Evolutionary conservation across 495 filamentous ascomycete genomes (phyloP).

Genomic region (Bombardia bombarda): DNA sequence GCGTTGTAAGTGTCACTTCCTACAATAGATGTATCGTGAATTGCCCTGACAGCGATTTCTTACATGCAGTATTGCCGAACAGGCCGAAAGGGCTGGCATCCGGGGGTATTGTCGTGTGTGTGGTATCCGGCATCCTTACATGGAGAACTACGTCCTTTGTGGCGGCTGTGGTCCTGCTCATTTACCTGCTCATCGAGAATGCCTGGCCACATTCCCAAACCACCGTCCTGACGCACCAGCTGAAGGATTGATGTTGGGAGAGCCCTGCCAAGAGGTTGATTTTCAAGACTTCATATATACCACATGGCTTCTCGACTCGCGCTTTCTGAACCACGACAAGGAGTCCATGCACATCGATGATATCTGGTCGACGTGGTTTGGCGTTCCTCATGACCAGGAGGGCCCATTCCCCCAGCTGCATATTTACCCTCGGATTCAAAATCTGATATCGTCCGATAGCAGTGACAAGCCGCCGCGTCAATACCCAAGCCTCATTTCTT

Average conservation of each 20-base stretch:
- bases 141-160: not conserved
- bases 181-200: slow-evolving; percentile 1
- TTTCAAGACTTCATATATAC: slow-evolving; percentile 4
- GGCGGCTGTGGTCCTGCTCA: not conserved
- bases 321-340: slow-evolving; percentile 1
- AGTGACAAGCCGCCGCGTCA: slow-evolving; percentile 4
- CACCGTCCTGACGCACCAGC: not conserved
- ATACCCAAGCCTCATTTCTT: slow-evolving; percentile 10
- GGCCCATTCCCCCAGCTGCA: slow-evolving; percentile 7
- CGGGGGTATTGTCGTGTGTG: slow-evolving; percentile 1
- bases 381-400: slow-evolving; percentile 11
- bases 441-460: not conserved
- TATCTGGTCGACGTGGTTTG: slow-evolving; percentile 12
- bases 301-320: slow-evolving; percentile 10
- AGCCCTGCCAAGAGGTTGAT: slow-evolving; percentile 4
- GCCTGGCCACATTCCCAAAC: not conserved
- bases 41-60: not conserved
- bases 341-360: slow-evolving; percentile 8
- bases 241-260: not conserved
- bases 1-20: slow-evolving; percentile 7
- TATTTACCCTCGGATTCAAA: slow-evolving; percentile 9
- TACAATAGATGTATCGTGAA: too few relatives aligned
- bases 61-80: not conserved
- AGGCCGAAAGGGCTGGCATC: not conserved
- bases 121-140: not conserved